Base-by-base conservation (phyloP, 495 filamentous ascomycete species). In the Parathielavia hyrcaniae region DNA sequence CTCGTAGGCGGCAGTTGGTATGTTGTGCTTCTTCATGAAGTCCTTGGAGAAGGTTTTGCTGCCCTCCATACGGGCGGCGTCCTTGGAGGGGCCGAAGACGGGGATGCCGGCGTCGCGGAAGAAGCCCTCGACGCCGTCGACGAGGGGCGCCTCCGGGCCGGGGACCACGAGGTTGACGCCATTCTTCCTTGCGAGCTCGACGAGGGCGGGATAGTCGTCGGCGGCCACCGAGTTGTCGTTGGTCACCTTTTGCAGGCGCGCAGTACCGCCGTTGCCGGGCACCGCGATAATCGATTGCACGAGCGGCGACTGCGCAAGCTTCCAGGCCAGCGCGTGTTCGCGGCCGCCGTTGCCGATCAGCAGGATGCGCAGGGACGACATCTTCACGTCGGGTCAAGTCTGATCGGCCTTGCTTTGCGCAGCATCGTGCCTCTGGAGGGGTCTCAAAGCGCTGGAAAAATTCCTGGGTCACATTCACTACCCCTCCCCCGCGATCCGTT, bases 1-100 rank as follows among this genome's bases (percentile, higher is more conserved):
- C 69, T 83, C 80, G 73, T 95, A 98, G 30, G 77, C 80, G 8
- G 95, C 93, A 2, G 93, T 97, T 40, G 93, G 92, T 63, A 98
- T 96, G 63, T 79, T 77, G 72, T 96, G 84, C 60, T 84, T 83
- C 70, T 88, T 82, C 95, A 98, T 98, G 70, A 98, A 98, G 73
- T 98, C 92, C 72, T 98, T 98, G 34, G 90, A 88, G 74, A 95
- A 97, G 14, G 91, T 87, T 77, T 98, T 97, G 69, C 87, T 91
- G 53, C 93, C 93, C 71, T 98, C 93, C 86, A 98, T 87, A 53
- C 81, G 80, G 32, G 95, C 92, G 40, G 93, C 95, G 39, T 80
- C 81, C 76, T 89, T 84, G 48, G 85, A 86, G 3, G 93, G 93
- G 14, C 93, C 93, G 64, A 96, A 98, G 73, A 84, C 86, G 65